Base-by-base conservation (phyloP, 1,284 basidiomycete species). In the Sanghuangporus weigelae region DNA sequence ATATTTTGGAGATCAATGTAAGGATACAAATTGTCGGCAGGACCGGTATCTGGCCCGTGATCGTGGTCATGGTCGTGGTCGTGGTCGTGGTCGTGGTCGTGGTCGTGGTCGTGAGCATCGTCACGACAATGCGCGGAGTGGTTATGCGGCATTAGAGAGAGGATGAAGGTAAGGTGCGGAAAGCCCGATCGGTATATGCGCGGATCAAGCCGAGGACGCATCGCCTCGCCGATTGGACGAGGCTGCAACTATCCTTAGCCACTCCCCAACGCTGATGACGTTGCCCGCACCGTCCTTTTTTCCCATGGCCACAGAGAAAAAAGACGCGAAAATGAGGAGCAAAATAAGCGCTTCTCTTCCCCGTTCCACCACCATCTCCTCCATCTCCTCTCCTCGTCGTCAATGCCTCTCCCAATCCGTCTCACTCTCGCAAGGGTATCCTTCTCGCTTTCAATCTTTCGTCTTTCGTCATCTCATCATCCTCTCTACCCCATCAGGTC, bases 1-100 rank as follows among this genome's bases (percentile, higher is more conserved):
- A 90, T 87, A 69, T 93, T 90, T 50, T 78, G 73, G 51, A 84
- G 82, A 73, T 93, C 89, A 67, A 93, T 90, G 63, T 85, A 79
- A 2, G 75, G 69, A 71, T 79, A 92, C 3, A 93, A 76, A 69
- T 87, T 92, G 69, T 91, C 89, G 59, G 85, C 81, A 21, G 83
- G 82, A 11, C 87, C 87, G 35, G 81, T 73, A 51, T 80, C 78
- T 57, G 74, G 74, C 1, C 73, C 70, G n/a, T 72, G 66, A 31
- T 71, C 74, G 55, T 76, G 73, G 31, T 75, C 63, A 64, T 85
- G 83, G 59, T 82, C 81, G 67, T 85, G 82, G 66, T 80, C 78
- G 63, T 84, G 77, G 49, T 79, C 80, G 64, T 86, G 79, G n/a
- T n/a, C 63, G 65, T 85, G 83, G 59, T 82, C 81, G 67, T 85